A percentile compares a stretch with the other conserved stretches of the same genome.
These are phyloP conservation scores for Pythium chondricola DNA, from an alignment of 352 stramenopile genomes.

Conservation along the genomic window DNA sequence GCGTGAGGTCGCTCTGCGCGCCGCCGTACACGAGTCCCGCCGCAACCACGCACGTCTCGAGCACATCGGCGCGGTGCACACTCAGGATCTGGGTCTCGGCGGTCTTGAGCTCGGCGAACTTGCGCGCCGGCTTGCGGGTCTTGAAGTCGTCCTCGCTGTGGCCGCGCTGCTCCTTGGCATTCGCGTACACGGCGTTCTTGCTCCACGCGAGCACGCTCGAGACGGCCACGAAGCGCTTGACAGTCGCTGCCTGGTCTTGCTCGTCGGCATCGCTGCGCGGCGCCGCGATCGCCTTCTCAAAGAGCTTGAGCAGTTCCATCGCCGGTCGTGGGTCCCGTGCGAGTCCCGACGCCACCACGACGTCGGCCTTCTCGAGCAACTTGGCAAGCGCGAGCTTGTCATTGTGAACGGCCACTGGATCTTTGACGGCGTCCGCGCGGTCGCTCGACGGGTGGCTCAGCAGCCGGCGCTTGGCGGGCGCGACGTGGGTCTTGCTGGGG, in stretches of 20 bases:
- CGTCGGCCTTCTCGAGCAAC: conserved; percentile 45
- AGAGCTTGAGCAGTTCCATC: conserved; percentile 61
- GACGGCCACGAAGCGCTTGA: conserved; percentile 71
- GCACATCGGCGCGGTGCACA: conserved; percentile 43
- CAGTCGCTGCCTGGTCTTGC: conserved; percentile 16
- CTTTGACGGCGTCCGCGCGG: conserved; percentile 30
- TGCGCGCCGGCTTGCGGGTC: conserved; percentile 55
- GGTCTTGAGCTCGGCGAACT: conserved; percentile 74
- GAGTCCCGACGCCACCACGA: conserved; percentile 49
- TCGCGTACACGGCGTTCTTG: conserved; percentile 52
- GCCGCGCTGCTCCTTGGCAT: conserved; percentile 23
- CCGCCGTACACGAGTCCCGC: conserved; percentile 75
- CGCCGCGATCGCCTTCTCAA: conserved; percentile 38
- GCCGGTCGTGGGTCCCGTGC: conserved; percentile 41
- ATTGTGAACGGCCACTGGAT: conserved; percentile 40
- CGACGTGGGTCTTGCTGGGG: conserved; percentile 34
- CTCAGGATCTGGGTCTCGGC: conserved; percentile 80
- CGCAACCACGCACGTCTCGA: conserved; percentile 72
- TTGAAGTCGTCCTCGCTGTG: conserved; percentile 80
- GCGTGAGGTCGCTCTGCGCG: conserved; percentile 52
- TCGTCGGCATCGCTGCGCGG: conserved; percentile 27
- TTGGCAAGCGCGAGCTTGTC: conserved; percentile 45
- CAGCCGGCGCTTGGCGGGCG: conserved; percentile 41
- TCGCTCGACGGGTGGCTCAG: conserved; percentile 55
- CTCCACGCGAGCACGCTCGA: conserved; percentile 78